Percentiles rank a stretch among this genome's conserved stretches.
Evolutionary conservation across 306 rosid genomes (phyloP).

Genomic region (Bauhinia variegata): DNA sequence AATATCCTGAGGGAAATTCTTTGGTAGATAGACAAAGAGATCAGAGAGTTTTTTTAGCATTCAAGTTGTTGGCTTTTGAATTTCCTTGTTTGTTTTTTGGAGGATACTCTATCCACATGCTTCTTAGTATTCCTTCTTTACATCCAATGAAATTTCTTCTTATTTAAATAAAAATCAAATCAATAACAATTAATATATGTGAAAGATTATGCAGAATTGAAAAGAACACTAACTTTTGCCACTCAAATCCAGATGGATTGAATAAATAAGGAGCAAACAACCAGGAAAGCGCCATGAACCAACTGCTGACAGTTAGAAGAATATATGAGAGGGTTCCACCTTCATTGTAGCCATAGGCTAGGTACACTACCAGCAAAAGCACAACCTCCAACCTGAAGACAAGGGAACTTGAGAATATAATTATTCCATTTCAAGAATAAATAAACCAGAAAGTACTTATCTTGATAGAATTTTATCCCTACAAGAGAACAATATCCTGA

Average conservation of each 20-base stretch:
- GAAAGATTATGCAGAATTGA: background rate
- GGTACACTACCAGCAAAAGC: slow-evolving; percentile 74
- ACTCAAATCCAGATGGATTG: slow-evolving; percentile 98
- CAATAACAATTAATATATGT: too few relatives aligned
- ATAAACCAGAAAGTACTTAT: slow-evolving; percentile 11
- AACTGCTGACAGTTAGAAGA: slow-evolving; percentile 84
- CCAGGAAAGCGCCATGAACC: slow-evolving; percentile 99
- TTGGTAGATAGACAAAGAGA: too few relatives aligned
- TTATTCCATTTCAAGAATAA: slow-evolving; percentile 1
- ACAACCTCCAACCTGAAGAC: slow-evolving; percentile 85
- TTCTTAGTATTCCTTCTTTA: too few relatives aligned
- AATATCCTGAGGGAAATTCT: too few relatives aligned
- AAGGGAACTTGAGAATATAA: slow-evolving; percentile 23
- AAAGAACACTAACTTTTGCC: slow-evolving; percentile 83
- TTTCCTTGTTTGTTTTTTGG: too few relatives aligned
- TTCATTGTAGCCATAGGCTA: slow-evolving; percentile 80
- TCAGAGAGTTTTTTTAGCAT: too few relatives aligned
- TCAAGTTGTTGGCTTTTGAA: too few relatives aligned
- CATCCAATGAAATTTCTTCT: too few relatives aligned
- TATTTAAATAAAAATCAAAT: too few relatives aligned
- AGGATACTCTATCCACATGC: too few relatives aligned
- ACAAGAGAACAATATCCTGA: slow-evolving; percentile 5
- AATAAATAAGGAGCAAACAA: slow-evolving; percentile 94
- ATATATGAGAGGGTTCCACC: slow-evolving; percentile 72
- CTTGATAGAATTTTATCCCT: slow-evolving; percentile 1